Percentiles rank a stretch among this genome's conserved stretches.
Conservation (phyloP, 495 filamentous ascomycete genomes). For the Neurospora pannonica region DNA sequence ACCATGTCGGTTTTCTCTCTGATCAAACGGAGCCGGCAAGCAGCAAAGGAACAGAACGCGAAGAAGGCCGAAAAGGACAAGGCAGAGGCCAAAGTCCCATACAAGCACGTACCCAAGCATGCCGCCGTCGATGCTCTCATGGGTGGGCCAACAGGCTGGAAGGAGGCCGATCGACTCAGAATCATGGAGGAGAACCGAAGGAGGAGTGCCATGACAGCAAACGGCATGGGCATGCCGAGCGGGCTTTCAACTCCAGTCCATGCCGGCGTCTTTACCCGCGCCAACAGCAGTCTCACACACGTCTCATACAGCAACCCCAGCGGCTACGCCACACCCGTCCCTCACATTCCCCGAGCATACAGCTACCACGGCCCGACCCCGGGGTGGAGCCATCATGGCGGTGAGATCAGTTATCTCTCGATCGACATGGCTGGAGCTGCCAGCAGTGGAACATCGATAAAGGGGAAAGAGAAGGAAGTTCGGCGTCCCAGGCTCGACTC, state of each 20-base stretch:
- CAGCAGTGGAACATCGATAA: background rate
- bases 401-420: slow-evolving; percentile 14
- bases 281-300: slow-evolving; percentile 32
- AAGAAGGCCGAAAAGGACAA: slow-evolving; percentile 35
- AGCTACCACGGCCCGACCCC: slow-evolving; percentile 31
- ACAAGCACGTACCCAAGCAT: slow-evolving; percentile 48
- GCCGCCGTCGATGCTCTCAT: slow-evolving; percentile 47
- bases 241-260: slow-evolving; percentile 15
- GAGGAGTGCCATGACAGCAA: slow-evolving; percentile 32
- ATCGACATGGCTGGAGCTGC: slow-evolving; percentile 4
- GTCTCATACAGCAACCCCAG: slow-evolving; percentile 28
- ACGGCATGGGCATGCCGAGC: slow-evolving; percentile 17
- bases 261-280: slow-evolving; percentile 25
- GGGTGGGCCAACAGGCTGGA: slow-evolving; percentile 42
- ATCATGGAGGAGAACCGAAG: slow-evolving; percentile 36
- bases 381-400: slow-evolving; percentile 14
- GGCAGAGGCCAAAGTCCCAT: slow-evolving; percentile 33
- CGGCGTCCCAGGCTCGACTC: slow-evolving; percentile 18
- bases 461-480: slow-evolving; percentile 26
- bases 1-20: slow-evolving; percentile 46
- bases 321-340: slow-evolving; percentile 30
- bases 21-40: slow-evolving; percentile 36
- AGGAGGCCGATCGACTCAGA: slow-evolving; percentile 27
- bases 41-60: slow-evolving; percentile 40
- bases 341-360: slow-evolving; percentile 31